Base-by-base conservation (phyloP, 2,329 filamentous ascomycete species). In the Juglanconis juglandina region DNA sequence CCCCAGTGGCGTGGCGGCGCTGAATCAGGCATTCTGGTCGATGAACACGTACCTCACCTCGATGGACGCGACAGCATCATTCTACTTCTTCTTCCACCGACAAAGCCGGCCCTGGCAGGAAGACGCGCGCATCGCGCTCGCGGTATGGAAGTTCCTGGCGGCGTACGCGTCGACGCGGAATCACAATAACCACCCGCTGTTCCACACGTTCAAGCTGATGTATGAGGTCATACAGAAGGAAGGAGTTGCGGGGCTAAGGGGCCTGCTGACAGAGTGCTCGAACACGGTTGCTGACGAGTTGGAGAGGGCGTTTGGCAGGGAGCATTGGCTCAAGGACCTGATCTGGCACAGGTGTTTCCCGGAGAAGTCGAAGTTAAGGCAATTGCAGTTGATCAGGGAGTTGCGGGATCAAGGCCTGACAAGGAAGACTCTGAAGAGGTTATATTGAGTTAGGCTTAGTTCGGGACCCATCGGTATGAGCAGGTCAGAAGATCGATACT, bases 11-110 rank as follows among this genome's bases (percentile, higher is more conserved):
- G 57, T 59, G 0, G 57, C 57, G 8, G 57, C 57, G 11, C 57
- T 59, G 46, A 59, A 59, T 50, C 57, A 55, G 52, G 57, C 57
- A 1, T 59, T 59, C 52, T 59, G 57, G 57, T 49, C 57, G 4
- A 59, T 59, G 57, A 59, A 44, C 46, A 6, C 46, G 2, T 59
- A 59, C 32, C 42, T 59, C 1, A 50, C 44, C 4, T 55, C 51
- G 30, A 59, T 59, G 57, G 57, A 59, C 57, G 57, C 57, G 34
- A 55, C 57, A 4, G 48, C 57, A 11, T 59, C 57, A 34, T 59
- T 59, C 37, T 59, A 59, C 52, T 59, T 59, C 57, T 59, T 59
- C 57, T 59, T 59, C 52, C 57, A 59, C 57, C 57, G 57, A 17
- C 57, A 59, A 52, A 55, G 51, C 51, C 17, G 51, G 24, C 54